Base-by-base conservation (phyloP, 352 stramenopile genomes). In the Thalassiosira ordinaria region DNA sequence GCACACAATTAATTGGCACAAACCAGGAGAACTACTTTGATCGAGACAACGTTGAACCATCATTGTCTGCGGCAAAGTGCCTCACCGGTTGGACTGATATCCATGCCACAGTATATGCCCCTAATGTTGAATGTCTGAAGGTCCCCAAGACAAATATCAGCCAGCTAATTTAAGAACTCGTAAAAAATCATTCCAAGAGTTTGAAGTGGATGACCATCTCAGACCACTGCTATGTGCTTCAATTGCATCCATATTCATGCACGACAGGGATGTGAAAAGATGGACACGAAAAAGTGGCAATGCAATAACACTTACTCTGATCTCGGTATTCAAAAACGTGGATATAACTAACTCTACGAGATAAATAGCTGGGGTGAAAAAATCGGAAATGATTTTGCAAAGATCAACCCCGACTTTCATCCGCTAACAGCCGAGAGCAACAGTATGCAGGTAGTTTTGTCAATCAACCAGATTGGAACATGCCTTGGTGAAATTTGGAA, bases 211-310 rank as follows among this genome's bases (percentile, higher is more conserved):
- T 33, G 63, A 47, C 8, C 16, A 26, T 37, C 63, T 72, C n/a
- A 27, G 49, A 5, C 47, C 46, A 18, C 47, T 72, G 9, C 27
- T 72, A 16, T 16, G n/a, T 6, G 49, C 49, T n/a, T 72, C 31
- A 18, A 52, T 72, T 52, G 63, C 63, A 26, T 72, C 63, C 13
- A 27, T 72, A 4, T 47, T 72, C 31, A 72, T 72, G 63, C 62
- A 72, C 16, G 63, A 72, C 24, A 13, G 27, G 6, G 46, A 72
- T 39, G 46, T 72, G 5, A 49, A 26, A 18, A 39, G 18, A 26
- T n/a, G n/a, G n/a, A n/a, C n/a, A n/a, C n/a, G n/a, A n/a, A n/a
- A n/a, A n/a, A n/a, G n/a, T n/a, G n/a, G n/a, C n/a, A n/a, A n/a
- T n/a, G n/a, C n/a, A n/a, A n/a, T n/a, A n/a, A n/a, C n/a, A n/a